These are phyloP conservation scores for Lactarius trivialis DNA, from an alignment of 768 basidiomycete genomes.

Conservation along the genomic window DNA sequence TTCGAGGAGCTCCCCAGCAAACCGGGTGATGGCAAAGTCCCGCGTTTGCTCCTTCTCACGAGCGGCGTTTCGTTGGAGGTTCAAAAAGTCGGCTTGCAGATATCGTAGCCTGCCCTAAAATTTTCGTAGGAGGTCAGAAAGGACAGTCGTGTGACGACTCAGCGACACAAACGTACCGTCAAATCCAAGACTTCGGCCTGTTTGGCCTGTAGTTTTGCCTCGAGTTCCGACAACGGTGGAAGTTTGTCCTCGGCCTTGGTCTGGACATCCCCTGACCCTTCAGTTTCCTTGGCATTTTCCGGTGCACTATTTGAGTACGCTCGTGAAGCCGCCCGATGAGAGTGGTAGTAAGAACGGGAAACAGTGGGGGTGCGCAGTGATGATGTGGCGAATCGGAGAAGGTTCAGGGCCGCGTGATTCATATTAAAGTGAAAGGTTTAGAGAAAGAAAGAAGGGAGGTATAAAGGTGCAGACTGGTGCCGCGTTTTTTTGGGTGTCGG, in stretches of 20 bases:
- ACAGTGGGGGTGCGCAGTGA: conserved; percentile 46
- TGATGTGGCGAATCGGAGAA: conserved; percentile 55
- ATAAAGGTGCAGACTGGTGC: neutral
- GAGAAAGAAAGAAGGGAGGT: conserved; percentile 15
- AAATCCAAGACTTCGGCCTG: conserved; percentile 78
- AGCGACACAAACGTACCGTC: conserved; percentile 48
- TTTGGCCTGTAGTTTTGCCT: conserved; percentile 67
- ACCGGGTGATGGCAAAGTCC: conserved; percentile 88
- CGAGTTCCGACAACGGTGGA: conserved; percentile 29
- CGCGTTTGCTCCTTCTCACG: conserved; percentile 89
- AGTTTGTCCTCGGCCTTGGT: conserved; percentile 26
- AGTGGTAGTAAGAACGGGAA: conserved; percentile 32
- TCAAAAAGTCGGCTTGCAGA: conserved; percentile 91
- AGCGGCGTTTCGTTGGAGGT: conserved; percentile 85
- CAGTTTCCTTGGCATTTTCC: conserved; percentile 28
- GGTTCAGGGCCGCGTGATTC: conserved; percentile 46
- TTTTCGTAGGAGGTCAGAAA: conserved; percentile 17
- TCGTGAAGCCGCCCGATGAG: conserved; percentile 33
- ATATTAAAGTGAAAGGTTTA: conserved; percentile 31
- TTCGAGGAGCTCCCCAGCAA: conserved; percentile 84
- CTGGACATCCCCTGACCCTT: conserved; percentile 27
- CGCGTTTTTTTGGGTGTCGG: neutral
- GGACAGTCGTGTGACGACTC: neutral
- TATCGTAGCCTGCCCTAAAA: conserved; percentile 81
- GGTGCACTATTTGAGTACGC: conserved; percentile 55